These are phyloP conservation scores for Cruciata laevipes DNA, from an alignment of 257 asterid genomes.

Conservation along the genomic window DNA sequence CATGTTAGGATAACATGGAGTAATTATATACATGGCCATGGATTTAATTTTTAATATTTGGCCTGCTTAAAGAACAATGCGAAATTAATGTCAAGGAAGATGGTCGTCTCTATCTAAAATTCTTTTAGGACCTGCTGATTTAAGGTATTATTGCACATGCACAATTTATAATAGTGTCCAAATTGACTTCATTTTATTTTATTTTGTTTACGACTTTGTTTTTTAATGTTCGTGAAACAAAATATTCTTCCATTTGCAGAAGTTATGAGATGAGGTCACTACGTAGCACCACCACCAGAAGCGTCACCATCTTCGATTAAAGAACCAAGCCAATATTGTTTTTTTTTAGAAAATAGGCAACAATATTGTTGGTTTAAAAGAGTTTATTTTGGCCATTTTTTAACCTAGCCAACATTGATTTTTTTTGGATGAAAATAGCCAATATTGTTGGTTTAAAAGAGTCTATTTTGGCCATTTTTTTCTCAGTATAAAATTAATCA, in stretches of 20 bases:
- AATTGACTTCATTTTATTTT: too few species aligned
- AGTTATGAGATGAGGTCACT: slow-evolving; percentile 15
- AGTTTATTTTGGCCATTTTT: slow-evolving; percentile 1
- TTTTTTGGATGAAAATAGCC: too few species aligned
- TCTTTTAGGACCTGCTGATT: slow-evolving; percentile 11
- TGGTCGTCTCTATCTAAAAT: slow-evolving; percentile 2
- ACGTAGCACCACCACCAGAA: slow-evolving; percentile 13
- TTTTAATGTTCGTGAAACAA: neutral
- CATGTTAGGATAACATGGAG: too few species aligned
- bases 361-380: slow-evolving; percentile 7
- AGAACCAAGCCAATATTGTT: slow-evolving; percentile 27
- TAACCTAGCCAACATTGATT: too few species aligned
- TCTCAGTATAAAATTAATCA: too few species aligned
- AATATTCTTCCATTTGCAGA: slow-evolving; percentile 15
- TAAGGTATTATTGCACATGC: neutral
- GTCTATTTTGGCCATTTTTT: too few species aligned
- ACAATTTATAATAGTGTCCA: neutral
- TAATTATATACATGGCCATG: too few species aligned
- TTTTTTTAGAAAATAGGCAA: too few species aligned
- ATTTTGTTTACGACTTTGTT: too few species aligned
- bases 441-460: too few species aligned
- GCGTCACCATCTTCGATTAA: slow-evolving; percentile 25
- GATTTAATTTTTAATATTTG: too few species aligned
- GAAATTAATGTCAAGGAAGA: slow-evolving; percentile 3
- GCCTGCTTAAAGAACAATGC: neutral